Evolutionary conservation across 192 early-diverging fungal species (phyloP), one percentile per base, ranked within the genome.

Genomic region (Helicostylum pulchrum): DNA sequence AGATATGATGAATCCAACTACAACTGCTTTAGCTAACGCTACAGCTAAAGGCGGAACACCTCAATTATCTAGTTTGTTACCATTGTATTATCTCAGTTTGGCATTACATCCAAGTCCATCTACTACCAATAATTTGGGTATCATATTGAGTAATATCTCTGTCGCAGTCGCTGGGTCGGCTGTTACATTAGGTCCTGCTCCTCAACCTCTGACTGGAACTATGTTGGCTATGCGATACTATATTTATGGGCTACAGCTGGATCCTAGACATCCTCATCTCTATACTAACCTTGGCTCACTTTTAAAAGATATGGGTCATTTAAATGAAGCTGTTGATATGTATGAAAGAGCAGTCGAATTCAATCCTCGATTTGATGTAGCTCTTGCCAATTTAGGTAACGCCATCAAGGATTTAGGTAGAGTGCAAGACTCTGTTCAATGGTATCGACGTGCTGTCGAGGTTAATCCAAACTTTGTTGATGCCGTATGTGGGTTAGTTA

Each of bases 251-350:
- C 80, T 96, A 46, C 77, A 77, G 43, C 79, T 95, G 19, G 93
- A 96, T 57, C 80, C 80, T 32, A 78, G 81, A 32, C 94, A 96
- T 62, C 90, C 92, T 47, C 94, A 96, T 66, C 74, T 96, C 45
- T 93, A 91, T 80, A 96, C 94, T n/a, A 96, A 96, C 67, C 78
- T 96, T 26, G 94, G 94, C 2, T 94, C 91, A 23, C 78, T 94
- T 17, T 80, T 95, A 23, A 96, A 96, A 75, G 94, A 96, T 64
- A 84, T 89, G 63, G 94, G 94, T 5, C 87, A 92, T 49, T 77
- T 94, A 60, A 77, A 81, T 32, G 92, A 95, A 57, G 93, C 92
- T 0, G 85, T 96, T 26, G 67, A 77, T 4, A 95, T 94, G 89
- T 96, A 96, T 74, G 85, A 94, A 58, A 86, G 86, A 65, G 94